These are phyloP conservation scores for Chondrus crispus DNA, from an alignment of 23 red algal genomes.

Conservation along the genomic window DNA sequence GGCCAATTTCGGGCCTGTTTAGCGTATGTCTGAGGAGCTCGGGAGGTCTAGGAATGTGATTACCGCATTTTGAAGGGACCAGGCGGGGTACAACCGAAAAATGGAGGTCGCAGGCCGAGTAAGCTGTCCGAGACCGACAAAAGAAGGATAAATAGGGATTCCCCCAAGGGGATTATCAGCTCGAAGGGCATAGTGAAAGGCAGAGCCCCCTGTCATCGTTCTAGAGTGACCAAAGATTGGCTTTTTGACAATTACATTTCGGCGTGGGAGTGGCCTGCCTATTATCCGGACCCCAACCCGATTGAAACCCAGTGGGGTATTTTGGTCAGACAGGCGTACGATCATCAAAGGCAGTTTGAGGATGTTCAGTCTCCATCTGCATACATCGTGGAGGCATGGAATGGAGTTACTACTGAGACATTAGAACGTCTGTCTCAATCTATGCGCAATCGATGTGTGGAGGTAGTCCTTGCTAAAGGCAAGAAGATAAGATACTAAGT, in stretches of 20 bases:
- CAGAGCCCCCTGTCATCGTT: conserved; percentile 5
- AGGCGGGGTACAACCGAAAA: too few relatives aligned
- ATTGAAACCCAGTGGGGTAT: background rate
- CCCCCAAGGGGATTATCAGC: too few relatives aligned
- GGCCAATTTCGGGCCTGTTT: too few relatives aligned
- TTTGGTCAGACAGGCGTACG: conserved; percentile 1
- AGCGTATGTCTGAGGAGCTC: too few relatives aligned
- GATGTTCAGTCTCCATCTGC: background rate
- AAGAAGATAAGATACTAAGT: conserved; percentile 13
- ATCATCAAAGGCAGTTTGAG: background rate
- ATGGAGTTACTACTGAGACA: background rate
- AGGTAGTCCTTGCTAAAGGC: background rate
- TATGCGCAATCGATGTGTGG: background rate
- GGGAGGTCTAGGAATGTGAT: too few relatives aligned
- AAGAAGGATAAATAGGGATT: too few relatives aligned
- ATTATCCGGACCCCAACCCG: background rate
- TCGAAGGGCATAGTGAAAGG: too few relatives aligned
- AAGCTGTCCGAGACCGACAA: too few relatives aligned
- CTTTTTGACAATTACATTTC: background rate
- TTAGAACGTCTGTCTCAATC: background rate
- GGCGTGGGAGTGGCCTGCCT: conserved; percentile 4
- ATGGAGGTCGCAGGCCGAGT: too few relatives aligned
- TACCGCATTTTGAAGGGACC: too few relatives aligned
- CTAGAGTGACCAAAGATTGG: background rate
- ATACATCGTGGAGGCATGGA: background rate